A percentile compares a stretch with the other conserved stretches of the same genome.
phyloP scores from a whole-genome alignment of 2,329 filamentous ascomycete genomes.

The Aspergillus sojae region DNA sequence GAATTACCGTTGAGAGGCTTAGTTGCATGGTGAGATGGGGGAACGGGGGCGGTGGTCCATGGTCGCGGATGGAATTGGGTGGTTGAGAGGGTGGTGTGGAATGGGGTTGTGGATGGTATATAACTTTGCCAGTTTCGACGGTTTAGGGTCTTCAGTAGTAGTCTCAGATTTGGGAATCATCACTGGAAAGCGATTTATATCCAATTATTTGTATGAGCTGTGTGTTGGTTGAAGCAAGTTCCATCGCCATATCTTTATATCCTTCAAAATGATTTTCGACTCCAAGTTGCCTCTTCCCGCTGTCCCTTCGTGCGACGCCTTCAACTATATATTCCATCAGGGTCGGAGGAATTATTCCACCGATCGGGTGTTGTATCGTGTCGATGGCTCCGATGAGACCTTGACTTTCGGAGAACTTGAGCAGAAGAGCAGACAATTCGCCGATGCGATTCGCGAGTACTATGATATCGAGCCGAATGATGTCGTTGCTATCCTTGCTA shows the following conservation, averaged over 20 bases:
- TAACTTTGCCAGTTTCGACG: background rate
- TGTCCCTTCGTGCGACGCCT: slow-evolving; percentile 12
- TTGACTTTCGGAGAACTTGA: slow-evolving; percentile 12
- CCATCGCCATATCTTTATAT: background rate
- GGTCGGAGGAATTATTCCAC: slow-evolving; percentile 11
- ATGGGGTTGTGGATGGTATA: background rate
- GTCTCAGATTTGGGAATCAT: background rate
- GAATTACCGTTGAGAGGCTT: background rate
- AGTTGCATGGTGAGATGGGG: background rate
- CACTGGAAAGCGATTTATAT: background rate
- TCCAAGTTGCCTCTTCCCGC: slow-evolving; percentile 8
- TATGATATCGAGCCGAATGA: slow-evolving; percentile 13
- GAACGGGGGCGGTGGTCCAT: background rate
- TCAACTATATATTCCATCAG: slow-evolving; percentile 18
- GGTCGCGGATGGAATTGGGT: background rate
- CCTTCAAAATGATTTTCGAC: slow-evolving; percentile 15
- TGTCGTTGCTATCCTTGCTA: slow-evolving; percentile 14
- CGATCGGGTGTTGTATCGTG: slow-evolving; percentile 12
- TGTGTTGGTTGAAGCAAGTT: background rate
- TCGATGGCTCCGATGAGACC: slow-evolving; percentile 13
- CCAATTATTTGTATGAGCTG: background rate
- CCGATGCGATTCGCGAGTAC: slow-evolving; percentile 7
- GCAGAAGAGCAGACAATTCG: slow-evolving; percentile 14
- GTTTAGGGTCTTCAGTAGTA: background rate
- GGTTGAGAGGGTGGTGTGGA: background rate